Evolutionary conservation across 208 protist genomes (phyloP).

Genomic region (Histomonas meleagridis): DNA sequence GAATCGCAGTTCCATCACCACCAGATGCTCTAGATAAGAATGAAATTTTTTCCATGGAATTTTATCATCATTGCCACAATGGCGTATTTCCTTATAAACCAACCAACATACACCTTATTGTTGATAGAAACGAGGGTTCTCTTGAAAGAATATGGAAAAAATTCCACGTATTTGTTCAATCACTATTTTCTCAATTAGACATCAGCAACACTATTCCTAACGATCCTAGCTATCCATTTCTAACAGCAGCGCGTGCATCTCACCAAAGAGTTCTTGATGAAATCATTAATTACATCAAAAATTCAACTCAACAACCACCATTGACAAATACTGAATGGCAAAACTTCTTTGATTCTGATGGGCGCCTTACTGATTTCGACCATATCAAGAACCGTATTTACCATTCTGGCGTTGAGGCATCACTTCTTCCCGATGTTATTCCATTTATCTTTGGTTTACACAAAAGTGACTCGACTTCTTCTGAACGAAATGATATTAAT

Average conservation of each 20-base stretch:
- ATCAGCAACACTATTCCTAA: background rate
- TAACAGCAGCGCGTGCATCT: background rate
- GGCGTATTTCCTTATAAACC: too few species aligned
- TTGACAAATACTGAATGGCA: background rate
- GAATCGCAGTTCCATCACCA: too few species aligned
- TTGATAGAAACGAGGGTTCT: too few species aligned
- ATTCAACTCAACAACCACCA: background rate
- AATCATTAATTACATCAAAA: background rate
- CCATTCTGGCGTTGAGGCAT: background rate
- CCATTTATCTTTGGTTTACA: background rate
- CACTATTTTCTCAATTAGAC: constrained; percentile 15
- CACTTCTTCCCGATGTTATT: background rate
- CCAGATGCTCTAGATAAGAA: too few species aligned
- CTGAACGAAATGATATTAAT: background rate
- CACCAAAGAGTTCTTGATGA: background rate
- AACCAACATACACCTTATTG: too few species aligned
- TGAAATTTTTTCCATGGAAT: too few species aligned
- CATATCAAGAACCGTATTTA: background rate
- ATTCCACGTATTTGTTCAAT: too few species aligned
- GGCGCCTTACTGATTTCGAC: background rate
- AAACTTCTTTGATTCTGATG: background rate
- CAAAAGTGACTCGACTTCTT: background rate
- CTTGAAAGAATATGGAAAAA: too few species aligned
- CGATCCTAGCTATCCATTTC: background rate
- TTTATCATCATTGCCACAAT: too few species aligned